phyloP scores from a whole-genome alignment of 2,329 filamentous ascomycete species.

The Fonsecaea erecta region DNA sequence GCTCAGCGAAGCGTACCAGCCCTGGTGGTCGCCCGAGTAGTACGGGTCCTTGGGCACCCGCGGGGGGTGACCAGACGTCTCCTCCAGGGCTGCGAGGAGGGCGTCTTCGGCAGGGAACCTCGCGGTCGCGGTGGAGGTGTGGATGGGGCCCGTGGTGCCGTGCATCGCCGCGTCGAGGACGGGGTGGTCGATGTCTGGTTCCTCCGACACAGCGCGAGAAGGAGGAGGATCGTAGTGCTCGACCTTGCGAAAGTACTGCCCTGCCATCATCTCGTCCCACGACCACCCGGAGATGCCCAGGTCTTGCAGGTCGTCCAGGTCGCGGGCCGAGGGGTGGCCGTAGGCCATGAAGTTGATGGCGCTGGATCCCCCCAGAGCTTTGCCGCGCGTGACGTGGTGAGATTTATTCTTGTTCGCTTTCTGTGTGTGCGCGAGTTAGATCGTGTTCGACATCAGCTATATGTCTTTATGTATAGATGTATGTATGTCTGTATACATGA shows the following conservation, averaged over 20 bases:
- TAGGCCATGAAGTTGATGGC: slow-evolving; percentile 41
- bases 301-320: slow-evolving; percentile 41
- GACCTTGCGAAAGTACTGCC: slow-evolving; percentile 40
- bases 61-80: slow-evolving; percentile 31
- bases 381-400: slow-evolving; percentile 37
- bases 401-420: slow-evolving; percentile 11
- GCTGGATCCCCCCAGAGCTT: slow-evolving; percentile 41
- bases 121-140: slow-evolving; percentile 29
- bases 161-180: slow-evolving; percentile 24
- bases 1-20: slow-evolving; percentile 16
- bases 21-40: slow-evolving; percentile 26
- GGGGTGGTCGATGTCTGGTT: slow-evolving; percentile 14
- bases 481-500: too few species aligned
- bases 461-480: too few species aligned
- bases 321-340: slow-evolving; percentile 35
- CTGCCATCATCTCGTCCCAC: slow-evolving; percentile 39
- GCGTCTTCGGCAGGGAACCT: slow-evolving; percentile 15
- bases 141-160: slow-evolving; percentile 34
- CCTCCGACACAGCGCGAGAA: too few species aligned
- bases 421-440: slow-evolving; percentile 15
- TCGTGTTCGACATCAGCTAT: neutral
- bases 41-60: slow-evolving; percentile 23
- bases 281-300: slow-evolving; percentile 34
- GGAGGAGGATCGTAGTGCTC: slow-evolving; percentile 36
- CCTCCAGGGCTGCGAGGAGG: slow-evolving; percentile 14